Evolutionary conservation across 2,329 filamentous ascomycete genomes (phyloP).

Genomic region (Pseudonectria foliicola): DNA sequence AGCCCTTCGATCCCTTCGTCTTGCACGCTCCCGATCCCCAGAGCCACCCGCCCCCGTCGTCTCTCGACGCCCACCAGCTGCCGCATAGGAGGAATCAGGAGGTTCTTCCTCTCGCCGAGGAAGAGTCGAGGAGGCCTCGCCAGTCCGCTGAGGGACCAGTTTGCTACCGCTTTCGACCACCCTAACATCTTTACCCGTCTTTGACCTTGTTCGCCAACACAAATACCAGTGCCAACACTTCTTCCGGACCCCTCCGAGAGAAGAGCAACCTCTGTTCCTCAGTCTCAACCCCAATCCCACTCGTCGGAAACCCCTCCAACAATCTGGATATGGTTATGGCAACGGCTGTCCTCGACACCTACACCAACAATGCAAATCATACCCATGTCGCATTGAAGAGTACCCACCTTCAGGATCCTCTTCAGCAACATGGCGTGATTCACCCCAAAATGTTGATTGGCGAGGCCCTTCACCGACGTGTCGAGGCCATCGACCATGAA

Average conservation of each 20-base stretch:
- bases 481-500: slow-evolving; percentile 78
- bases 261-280: slow-evolving; percentile 2
- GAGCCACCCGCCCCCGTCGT: slow-evolving; percentile 43
- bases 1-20: slow-evolving; percentile 42
- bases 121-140: slow-evolving; percentile 99
- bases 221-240: slow-evolving; percentile 7
- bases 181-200: slow-evolving; percentile 57
- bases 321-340: slow-evolving; percentile 57
- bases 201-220: slow-evolving; percentile 3
- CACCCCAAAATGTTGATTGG: slow-evolving; percentile 75
- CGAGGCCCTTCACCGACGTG: slow-evolving; percentile 77
- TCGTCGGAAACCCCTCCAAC: slow-evolving; percentile 14
- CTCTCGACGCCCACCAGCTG: slow-evolving; percentile 72
- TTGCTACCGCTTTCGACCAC: slow-evolving; percentile 91
- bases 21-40: slow-evolving; percentile 41
- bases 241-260: slow-evolving; percentile 8
- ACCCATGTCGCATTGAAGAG: slow-evolving; percentile 42
- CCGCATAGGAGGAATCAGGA: slow-evolving; percentile 98
- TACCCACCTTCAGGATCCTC: slow-evolving; percentile 30
- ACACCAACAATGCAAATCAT: slow-evolving; percentile 43
- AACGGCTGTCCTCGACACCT: slow-evolving; percentile 50
- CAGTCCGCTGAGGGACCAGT: slow-evolving; percentile 84
- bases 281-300: slow-evolving; percentile 10
- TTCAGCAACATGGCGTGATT: slow-evolving; percentile 34
- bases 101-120: slow-evolving; percentile 99